phyloP scores from a whole-genome alignment of 768 basidiomycete genomes.

The Psilocybe tampanensis region DNA sequence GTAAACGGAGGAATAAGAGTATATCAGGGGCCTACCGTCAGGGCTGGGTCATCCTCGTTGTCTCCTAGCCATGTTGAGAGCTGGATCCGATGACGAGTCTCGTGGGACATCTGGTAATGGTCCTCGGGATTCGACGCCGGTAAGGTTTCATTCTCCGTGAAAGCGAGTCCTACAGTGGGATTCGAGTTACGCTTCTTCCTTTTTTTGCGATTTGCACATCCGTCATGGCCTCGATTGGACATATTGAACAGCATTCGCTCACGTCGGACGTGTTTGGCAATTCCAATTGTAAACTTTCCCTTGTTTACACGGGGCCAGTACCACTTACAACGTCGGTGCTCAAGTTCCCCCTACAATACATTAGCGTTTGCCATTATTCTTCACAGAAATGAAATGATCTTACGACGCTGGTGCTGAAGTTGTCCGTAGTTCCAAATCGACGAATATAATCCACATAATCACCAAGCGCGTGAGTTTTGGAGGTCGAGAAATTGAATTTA shows the following conservation, averaged over 20 bases:
- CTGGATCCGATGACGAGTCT: conserved; percentile 9
- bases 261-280: conserved; percentile 15
- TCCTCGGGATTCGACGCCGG: conserved; percentile 6
- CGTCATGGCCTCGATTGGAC: conserved; percentile 1
- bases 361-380: too few relatives aligned
- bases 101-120: conserved; percentile 20
- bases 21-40: too few relatives aligned
- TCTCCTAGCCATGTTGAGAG: conserved; percentile 15
- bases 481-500: conserved; percentile 18
- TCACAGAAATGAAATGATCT: too few relatives aligned
- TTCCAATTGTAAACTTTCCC: conserved; percentile 13
- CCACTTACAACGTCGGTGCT: conserved; percentile 18
- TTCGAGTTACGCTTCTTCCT: neutral
- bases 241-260: conserved; percentile 15
- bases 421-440: conserved; percentile 17
- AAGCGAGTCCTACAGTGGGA: conserved; percentile 2
- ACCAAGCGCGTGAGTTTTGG: conserved; percentile 19
- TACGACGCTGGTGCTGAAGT: conserved; percentile 11
- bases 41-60: conserved; percentile 26
- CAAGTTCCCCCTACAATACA: conserved; percentile 15
- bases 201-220: neutral
- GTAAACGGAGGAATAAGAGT: too few relatives aligned
- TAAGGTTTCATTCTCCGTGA: conserved; percentile 4
- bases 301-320: conserved; percentile 20
- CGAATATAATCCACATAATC: conserved; percentile 16